Conservation (phyloP, 805 yeast species). For the Kockiozyma suomiensis region DNA sequence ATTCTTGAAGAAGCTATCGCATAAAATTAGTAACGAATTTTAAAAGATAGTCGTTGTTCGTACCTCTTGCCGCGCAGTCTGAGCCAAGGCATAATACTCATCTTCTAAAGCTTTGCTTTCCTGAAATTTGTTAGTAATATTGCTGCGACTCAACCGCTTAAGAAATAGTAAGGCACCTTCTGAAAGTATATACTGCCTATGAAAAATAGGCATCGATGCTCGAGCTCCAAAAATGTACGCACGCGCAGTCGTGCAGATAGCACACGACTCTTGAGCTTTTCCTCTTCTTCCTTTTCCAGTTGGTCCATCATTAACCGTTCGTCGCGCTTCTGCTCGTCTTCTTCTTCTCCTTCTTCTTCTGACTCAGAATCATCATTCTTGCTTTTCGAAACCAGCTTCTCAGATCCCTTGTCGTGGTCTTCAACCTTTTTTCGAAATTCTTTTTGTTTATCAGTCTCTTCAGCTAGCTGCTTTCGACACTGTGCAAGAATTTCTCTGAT, state of each 20-base stretch:
- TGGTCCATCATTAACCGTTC: slow-evolving; percentile 18
- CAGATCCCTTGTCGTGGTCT: background rate
- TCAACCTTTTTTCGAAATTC: slow-evolving; percentile 22
- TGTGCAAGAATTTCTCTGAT: slow-evolving; percentile 37
- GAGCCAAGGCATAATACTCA: slow-evolving; percentile 62
- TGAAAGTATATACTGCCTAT: slow-evolving; percentile 75
- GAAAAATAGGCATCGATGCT: slow-evolving; percentile 79
- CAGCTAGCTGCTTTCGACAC: slow-evolving; percentile 32
- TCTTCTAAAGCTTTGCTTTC: slow-evolving; percentile 53
- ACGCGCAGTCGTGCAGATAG: slow-evolving; percentile 38
- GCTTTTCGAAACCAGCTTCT: background rate
- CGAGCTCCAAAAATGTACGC: slow-evolving; percentile 57
- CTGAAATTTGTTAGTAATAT: slow-evolving; percentile 36
- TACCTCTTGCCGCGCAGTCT: slow-evolving; percentile 52
- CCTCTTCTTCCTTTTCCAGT: slow-evolving; percentile 30
- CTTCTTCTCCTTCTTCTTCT: slow-evolving; percentile 8
- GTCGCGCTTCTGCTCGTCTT: slow-evolving; percentile 29
- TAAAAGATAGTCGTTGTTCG: background rate
- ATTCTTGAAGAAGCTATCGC: slow-evolving; percentile 34
- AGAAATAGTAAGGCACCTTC: slow-evolving; percentile 36
- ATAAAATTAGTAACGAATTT: slow-evolving; percentile 43
- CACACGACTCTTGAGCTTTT: slow-evolving; percentile 19
- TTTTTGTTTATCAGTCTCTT: slow-evolving; percentile 31
- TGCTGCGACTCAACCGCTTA: background rate
- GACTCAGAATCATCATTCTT: background rate